A percentile compares a stretch with the other conserved stretches of the same genome.
Conservation (phyloP, 2,329 filamentous ascomycete species). For the Penicillium sp. region DNA sequence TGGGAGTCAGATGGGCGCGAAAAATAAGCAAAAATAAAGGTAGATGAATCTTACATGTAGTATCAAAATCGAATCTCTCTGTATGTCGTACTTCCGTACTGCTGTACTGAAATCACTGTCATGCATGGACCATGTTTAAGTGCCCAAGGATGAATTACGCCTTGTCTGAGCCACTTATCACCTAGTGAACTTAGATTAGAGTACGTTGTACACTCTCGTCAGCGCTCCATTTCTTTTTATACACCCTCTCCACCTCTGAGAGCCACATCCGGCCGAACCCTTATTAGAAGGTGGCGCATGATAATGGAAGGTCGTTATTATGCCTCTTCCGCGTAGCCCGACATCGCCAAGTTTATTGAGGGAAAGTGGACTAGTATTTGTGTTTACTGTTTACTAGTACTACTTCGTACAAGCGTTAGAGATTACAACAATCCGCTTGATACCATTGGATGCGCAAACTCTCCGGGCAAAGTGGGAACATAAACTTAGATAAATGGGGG, state of each 20-base stretch:
- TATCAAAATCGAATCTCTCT: neutral
- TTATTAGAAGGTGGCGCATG: neutral
- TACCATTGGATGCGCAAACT: neutral
- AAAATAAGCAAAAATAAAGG: neutral
- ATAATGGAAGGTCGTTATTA: neutral
- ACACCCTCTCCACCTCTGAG: neutral
- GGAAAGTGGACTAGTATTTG: neutral
- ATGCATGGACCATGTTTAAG: neutral
- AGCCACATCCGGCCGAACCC: neutral
- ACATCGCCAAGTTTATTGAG: neutral
- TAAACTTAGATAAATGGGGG: conserved; percentile 4
- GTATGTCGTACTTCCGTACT: too few relatives aligned
- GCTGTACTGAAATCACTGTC: neutral
- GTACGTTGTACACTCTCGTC: neutral
- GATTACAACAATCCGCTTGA: neutral
- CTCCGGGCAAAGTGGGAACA: neutral
- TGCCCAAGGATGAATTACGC: neutral
- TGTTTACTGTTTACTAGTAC: neutral
- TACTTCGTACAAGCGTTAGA: neutral
- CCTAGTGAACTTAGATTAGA: neutral
- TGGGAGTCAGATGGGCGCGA: neutral
- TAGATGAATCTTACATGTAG: neutral
- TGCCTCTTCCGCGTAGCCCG: neutral
- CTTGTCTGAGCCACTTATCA: neutral
- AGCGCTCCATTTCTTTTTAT: neutral